A percentile compares a stretch with the other conserved stretches of the same genome.
These are phyloP conservation scores for Aspergillus wentii DNA, from an alignment of 495 filamentous ascomycete genomes.

Conservation along the genomic window DNA sequence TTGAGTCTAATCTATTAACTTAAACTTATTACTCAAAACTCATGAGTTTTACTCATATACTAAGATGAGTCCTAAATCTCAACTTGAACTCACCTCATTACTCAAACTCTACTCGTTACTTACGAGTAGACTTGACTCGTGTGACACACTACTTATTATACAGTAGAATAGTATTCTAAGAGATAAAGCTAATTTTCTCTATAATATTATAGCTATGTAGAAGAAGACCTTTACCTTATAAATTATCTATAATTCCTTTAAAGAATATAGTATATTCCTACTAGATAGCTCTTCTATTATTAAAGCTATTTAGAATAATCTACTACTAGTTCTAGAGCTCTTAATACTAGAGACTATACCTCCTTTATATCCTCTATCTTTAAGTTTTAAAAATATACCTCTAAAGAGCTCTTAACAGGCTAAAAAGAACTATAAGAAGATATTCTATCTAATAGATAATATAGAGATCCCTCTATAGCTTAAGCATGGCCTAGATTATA, in stretches of 20 bases:
- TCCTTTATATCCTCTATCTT: background rate
- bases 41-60: no score
- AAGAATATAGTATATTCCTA: conserved; percentile 1
- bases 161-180: no score
- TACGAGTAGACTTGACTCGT: no score
- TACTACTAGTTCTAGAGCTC: background rate
- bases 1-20: no score
- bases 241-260: background rate
- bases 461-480: no score
- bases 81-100: no score
- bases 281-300: background rate
- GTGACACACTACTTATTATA: no score
- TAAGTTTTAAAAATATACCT: conserved; percentile 2
- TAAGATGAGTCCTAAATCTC: no score
- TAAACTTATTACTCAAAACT: no score
- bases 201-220: background rate
- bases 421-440: conserved; percentile 1
- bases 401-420: background rate
- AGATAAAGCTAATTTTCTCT: conserved; percentile 3
- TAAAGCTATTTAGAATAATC: conserved; percentile 1
- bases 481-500: no score
- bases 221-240: background rate
- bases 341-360: background rate
- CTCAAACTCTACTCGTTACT: no score
- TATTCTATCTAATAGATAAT: no score